A percentile compares a stretch with the other conserved stretches of the same genome.
Evolutionary conservation across 805 yeast species (phyloP).

Genomic region (Starmera amethionina): DNA sequence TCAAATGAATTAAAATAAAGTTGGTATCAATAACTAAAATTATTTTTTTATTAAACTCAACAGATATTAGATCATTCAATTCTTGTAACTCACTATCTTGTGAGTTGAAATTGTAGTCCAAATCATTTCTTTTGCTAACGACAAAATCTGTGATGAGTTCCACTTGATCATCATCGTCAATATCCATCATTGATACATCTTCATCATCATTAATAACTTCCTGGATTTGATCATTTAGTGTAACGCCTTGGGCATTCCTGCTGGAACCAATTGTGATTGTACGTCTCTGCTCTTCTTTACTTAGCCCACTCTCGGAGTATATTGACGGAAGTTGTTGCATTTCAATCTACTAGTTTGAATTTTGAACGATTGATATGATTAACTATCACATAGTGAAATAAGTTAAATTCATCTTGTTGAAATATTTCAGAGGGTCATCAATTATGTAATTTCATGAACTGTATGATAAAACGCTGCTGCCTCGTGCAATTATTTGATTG

Average conservation of each 20-base stretch:
- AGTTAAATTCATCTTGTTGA: too few species aligned
- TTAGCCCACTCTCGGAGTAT: constrained; percentile 14
- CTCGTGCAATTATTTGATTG: not conserved
- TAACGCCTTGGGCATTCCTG: constrained; percentile 15
- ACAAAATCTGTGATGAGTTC: constrained; percentile 33
- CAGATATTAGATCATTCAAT: not conserved
- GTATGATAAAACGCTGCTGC: too few species aligned
- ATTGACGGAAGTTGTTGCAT: constrained; percentile 16
- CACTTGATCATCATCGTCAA: constrained; percentile 36
- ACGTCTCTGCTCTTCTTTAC: constrained; percentile 6
- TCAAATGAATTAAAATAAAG: constrained; percentile 61
- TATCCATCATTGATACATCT: constrained; percentile 40
- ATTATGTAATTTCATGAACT: too few species aligned
- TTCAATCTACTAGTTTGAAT: not conserved
- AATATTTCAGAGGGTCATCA: too few species aligned
- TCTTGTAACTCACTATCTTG: not conserved
- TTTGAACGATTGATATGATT: not conserved
- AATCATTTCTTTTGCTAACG: constrained; percentile 11
- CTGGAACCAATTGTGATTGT: constrained; percentile 9
- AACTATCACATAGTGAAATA: not conserved
- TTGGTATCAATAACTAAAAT: constrained; percentile 74
- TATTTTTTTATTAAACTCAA: constrained; percentile 13
- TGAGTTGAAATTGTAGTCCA: not conserved
- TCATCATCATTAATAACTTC: constrained; percentile 13
- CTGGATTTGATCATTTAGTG: not conserved